Conservation (phyloP, 2,329 filamentous ascomycete species). For the Aspergillus caelatus region DNA sequence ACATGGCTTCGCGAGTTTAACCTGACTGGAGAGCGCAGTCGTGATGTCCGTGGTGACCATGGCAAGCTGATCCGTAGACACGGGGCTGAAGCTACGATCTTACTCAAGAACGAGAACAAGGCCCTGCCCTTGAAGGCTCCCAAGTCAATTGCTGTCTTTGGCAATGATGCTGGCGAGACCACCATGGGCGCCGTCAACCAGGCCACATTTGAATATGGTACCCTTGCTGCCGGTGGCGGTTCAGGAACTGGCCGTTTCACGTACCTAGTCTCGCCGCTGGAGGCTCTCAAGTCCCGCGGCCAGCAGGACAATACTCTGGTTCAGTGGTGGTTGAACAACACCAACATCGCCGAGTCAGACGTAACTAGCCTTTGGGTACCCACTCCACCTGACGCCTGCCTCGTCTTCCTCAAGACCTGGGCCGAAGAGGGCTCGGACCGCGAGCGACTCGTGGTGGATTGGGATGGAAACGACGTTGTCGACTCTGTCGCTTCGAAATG, state of each 20-base stretch:
- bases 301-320: neutral
- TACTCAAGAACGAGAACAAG: slow-evolving; percentile 33
- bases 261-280: neutral
- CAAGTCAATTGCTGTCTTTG: slow-evolving; percentile 52
- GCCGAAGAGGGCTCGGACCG: slow-evolving; percentile 78
- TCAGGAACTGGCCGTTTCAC: slow-evolving; percentile 3
- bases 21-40: slow-evolving; percentile 13
- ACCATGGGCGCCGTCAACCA: slow-evolving; percentile 3
- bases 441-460: slow-evolving; percentile 64
- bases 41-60: slow-evolving; percentile 72
- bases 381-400: slow-evolving; percentile 47
- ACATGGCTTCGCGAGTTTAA: slow-evolving; percentile 34
- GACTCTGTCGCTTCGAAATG: slow-evolving; percentile 71
- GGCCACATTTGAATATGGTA: slow-evolving; percentile 3
- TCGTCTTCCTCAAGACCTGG: slow-evolving; percentile 85
- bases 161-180: slow-evolving; percentile 50
- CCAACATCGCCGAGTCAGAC: slow-evolving; percentile 11
- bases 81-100: slow-evolving; percentile 8
- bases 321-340: slow-evolving; percentile 29
- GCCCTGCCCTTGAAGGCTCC: slow-evolving; percentile 53
- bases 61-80: slow-evolving; percentile 67
- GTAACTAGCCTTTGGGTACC: slow-evolving; percentile 29
- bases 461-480: slow-evolving; percentile 81
- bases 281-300: slow-evolving; percentile 1
- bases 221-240: slow-evolving; percentile 14